Percentiles rank a stretch among this genome's conserved stretches.
These are phyloP conservation scores for Rhizophagus clarus DNA, from an alignment of 192 early-diverging fungal genomes.

Conservation along the genomic window DNA sequence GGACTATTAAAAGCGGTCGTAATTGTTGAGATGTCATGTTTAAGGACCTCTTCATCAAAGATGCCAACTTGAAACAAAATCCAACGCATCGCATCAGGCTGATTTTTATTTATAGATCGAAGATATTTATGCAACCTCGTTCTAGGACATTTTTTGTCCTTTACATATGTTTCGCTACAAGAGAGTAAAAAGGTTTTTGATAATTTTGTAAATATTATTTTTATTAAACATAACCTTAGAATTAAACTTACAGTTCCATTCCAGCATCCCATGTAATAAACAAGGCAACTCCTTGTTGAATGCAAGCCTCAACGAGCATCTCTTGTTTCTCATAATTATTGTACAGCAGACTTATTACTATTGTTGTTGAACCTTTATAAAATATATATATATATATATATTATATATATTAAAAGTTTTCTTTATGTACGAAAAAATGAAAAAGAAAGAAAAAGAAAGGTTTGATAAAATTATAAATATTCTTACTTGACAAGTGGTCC, in stretches of 20 bases:
- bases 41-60: constrained; percentile 7
- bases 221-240: neutral
- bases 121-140: constrained; percentile 1
- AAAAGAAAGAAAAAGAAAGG: too few species aligned
- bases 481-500: neutral
- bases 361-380: neutral
- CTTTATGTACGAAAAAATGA: neutral
- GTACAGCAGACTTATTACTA: constrained; percentile 5
- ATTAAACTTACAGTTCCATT: constrained; percentile 8
- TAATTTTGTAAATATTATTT: too few species aligned
- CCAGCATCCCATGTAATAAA: constrained; percentile 11
- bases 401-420: neutral
- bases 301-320: neutral
- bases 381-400: too few species aligned
- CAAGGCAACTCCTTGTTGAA: neutral
- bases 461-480: neutral
- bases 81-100: neutral
- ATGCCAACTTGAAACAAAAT: constrained; percentile 21
- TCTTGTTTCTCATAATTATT: constrained; percentile 18
- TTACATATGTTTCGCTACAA: neutral
- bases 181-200: neutral
- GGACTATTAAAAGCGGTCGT: constrained; percentile 19
- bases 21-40: constrained; percentile 11
- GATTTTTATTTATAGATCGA: neutral
- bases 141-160: constrained; percentile 7